Base-by-base conservation (phyloP, 2,329 filamentous ascomycete species). In the Lachnellula hyalina region DNA sequence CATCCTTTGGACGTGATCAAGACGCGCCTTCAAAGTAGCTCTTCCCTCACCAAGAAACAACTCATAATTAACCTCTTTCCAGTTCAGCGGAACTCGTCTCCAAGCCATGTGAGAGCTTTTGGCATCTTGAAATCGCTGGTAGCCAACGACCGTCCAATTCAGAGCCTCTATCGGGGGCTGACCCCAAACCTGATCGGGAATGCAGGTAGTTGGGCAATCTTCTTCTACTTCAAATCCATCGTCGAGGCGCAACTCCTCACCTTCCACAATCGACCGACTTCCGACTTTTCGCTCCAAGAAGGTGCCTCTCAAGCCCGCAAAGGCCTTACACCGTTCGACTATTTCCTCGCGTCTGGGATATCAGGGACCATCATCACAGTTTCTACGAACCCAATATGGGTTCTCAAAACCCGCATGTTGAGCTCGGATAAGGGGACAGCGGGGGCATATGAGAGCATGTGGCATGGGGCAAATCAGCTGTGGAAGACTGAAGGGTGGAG, bases 1-100 rank as follows among this genome's bases (percentile, higher is more conserved):
- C 93, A 97, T 70, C 94, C 94, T 34, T 83, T 99, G 57, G 94
- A 99, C 74, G 85, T 99, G 61, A 85, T 97, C 70, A 99, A 99
- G 79, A 97, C 93, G 58, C 87, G 94, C 61, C 84, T 99, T 69
- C 94, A 99, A 75, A 85, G 89, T 91, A 75, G 55, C 47, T 49
- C 75, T 68, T 40, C 21, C 46, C 47, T 25, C 36, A 28, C 35
- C 54, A 53, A 28, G 35, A 21, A 28, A 32, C 32, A 9, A 15
- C 12, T n/a, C 35, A n/a, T 32, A 47, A 49, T 56, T 61, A 57
- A 62, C 49, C 17, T 21, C 9, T 17, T 45, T 1, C 42, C 21
- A 82, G 81, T 85, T 63, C 75, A 82, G 62, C 77, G 78, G 56
- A 77, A 71, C 64, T 69, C 69, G 55, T 66, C 68, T 44, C 60